Evolutionary conservation across 2,329 filamentous ascomycete species (phyloP).

Genomic region (Elsinoe fawcettii): DNA sequence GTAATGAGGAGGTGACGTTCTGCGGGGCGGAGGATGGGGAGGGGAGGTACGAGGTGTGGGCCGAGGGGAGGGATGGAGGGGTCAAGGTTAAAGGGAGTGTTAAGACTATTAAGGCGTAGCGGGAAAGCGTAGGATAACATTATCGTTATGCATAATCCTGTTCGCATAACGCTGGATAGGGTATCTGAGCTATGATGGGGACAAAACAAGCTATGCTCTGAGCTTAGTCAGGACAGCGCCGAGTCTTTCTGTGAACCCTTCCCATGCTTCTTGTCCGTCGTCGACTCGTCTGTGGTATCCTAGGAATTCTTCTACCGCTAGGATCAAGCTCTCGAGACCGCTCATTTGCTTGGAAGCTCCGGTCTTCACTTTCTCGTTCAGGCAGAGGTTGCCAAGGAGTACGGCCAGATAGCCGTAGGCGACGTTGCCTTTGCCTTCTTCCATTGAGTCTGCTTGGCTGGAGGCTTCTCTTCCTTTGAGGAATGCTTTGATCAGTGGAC

Average conservation of each 20-base stretch:
- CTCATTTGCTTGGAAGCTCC: constrained; percentile 32
- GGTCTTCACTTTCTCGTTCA: constrained; percentile 42
- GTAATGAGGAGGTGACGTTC: constrained; percentile 60
- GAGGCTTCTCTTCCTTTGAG: constrained; percentile 23
- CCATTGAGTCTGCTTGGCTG: constrained; percentile 57
- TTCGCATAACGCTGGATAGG: no score
- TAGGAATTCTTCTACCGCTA: constrained; percentile 56
- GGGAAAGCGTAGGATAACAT: no score
- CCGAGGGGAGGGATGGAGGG: constrained; percentile 34
- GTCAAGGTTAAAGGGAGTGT: constrained; percentile 40
- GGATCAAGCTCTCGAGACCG: constrained; percentile 44
- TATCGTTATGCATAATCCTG: no score
- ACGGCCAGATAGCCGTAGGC: constrained; percentile 81
- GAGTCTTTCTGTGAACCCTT: constrained; percentile 47
- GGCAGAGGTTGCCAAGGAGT: constrained; percentile 70
- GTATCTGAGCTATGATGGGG: no score
- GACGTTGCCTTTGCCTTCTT: constrained; percentile 69
- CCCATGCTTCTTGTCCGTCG: constrained; percentile 30
- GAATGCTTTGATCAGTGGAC: constrained; percentile 25
- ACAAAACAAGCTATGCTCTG: no score
- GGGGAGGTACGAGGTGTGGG: constrained; percentile 35
- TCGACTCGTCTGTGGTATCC: constrained; percentile 54
- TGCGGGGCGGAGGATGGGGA: constrained; percentile 51
- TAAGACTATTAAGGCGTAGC: constrained; percentile 19
- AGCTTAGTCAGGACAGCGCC: constrained; percentile 41